Base-by-base conservation (phyloP, 2,329 filamentous ascomycete genomes). In the Emericellopsis cladophorae region DNA sequence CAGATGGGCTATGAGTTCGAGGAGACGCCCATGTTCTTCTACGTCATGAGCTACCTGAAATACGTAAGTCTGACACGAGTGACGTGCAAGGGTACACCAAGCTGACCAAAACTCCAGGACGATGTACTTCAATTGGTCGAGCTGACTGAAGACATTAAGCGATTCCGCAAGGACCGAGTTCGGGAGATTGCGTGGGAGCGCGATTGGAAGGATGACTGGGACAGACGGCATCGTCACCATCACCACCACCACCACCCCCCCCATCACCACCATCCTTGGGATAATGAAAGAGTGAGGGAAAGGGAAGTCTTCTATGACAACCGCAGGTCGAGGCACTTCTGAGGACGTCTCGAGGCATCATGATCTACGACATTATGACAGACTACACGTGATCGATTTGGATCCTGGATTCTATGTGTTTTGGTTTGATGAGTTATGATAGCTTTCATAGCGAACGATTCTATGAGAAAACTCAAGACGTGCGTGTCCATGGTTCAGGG, bases 1-100 rank as follows among this genome's bases (percentile, higher is more conserved):
- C 71, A 82, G 52, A 65, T 81, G 54, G 86, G 86, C 3, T 96
- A 95, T 60, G 79, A 85, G 45, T 96, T 81, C 54, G 87, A 95
- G 57, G 89, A 96, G 68, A 92, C 86, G 0, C 82, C 87, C 41
- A 76, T 74, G 46, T 93, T 87, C 61, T 96, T 84, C 62, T 96
- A 95, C 60, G 78, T 96, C 36, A 90, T 95, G 68, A 79, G 90
- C 47, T 95, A 94, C 58, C 70, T 98, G 40, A 52, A 73, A 64
- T 88, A 92, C 56, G 89, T 95, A 70, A 74, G 87, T 77, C n/a
- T 29, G 9, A 29, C 26, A 12, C 9, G 3, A 29, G 26, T 29
- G 7, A 9, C 26, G 7, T 29, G 26, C 12, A 29, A 12, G 26
- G 18, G 18, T 21, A 21, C 26, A 12, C 8, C 4, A 12, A 29